Evolutionary conservation across 345 rosid genomes (phyloP).

Genomic region (Carallia pectinifolia): DNA sequence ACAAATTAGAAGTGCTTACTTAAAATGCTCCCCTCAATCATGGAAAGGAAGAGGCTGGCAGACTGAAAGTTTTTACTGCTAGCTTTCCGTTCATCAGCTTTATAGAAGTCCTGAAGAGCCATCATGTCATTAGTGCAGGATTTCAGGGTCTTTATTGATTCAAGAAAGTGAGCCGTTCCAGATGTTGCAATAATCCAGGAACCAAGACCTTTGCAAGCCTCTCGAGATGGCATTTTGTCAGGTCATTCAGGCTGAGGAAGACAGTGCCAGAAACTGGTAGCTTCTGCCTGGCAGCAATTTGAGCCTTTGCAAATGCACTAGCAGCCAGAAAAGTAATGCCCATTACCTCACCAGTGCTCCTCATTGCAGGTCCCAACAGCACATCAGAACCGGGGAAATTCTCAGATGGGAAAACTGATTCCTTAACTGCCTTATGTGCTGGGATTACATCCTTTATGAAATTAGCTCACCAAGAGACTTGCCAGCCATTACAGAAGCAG

Average conservation of each 20-base stretch:
- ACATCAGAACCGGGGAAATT: constrained; percentile 94
- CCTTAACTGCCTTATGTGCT: constrained; percentile 75
- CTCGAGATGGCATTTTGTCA: constrained; percentile 77
- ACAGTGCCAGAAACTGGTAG: constrained; percentile 83
- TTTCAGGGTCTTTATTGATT: constrained; percentile 56
- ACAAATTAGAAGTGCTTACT: neutral
- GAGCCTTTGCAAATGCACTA: constrained; percentile 89
- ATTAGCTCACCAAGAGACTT: constrained; percentile 61
- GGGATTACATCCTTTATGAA: constrained; percentile 85
- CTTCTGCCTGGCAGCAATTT: constrained; percentile 66
- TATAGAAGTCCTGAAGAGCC: constrained; percentile 87
- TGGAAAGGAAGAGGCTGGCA: constrained; percentile 29
- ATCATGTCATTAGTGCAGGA: constrained; percentile 56
- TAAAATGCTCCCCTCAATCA: constrained; percentile 12
- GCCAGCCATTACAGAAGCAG: constrained; percentile 88
- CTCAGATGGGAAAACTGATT: constrained; percentile 92
- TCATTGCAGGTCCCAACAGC: constrained; percentile 90
- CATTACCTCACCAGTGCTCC: constrained; percentile 93
- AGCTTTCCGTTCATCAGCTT: constrained; percentile 28
- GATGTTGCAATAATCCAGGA: constrained; percentile 79
- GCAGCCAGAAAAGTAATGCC: constrained; percentile 67
- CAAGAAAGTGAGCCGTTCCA: constrained; percentile 85
- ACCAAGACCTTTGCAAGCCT: constrained; percentile 70
- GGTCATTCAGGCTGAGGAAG: constrained; percentile 83
- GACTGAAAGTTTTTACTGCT: constrained; percentile 42